Base-by-base conservation (phyloP, 179 eudicot species). In the Beta corolliflora region DNA sequence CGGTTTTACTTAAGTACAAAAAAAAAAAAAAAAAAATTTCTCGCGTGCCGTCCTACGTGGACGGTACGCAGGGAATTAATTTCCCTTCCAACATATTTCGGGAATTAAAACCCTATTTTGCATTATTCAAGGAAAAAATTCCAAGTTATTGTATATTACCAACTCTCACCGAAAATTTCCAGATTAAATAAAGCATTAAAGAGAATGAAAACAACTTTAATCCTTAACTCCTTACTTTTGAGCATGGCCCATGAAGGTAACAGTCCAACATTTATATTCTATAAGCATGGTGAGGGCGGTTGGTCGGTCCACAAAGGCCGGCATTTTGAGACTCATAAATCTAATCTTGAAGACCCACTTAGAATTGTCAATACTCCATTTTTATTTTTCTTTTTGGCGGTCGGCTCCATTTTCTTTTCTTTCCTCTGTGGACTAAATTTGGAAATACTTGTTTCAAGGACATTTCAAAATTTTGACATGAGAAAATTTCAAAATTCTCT, bases 221-320 rank as follows among this genome's bases (percentile, higher is more conserved):
- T 71, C 9, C 11, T 19, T 3, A 46, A 21, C 52, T 48, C 52
- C 52, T 48, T 36, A 48, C 7, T 48, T 58, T 58, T 73, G 48
- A 61, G 63, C 63, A 44, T 31, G 63, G 77, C 50, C 77, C 77
- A 73, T 18, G 48, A 50, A 9, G 58, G 58, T 52, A 71, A 71
- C 16, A 71, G 3, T 48, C 12, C 12, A 0, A 46, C 29, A 46
- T 7, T n/a, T 45, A 71, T 71, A 71, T 18, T 71, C 55, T 7
- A 46, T 67, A 55, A 54, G 31, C 13, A 19, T 10, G 8, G 64
- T 18, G 64, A 60, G 44, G 85, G 63, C 85, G 85, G 85, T 83
- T 83, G 82, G 85, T 83, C 79, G 85, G 85, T 83, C 73, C 56
- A 45, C 63, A 31, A 4, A 29, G 75, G 85, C 76, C 79, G 78